Evolutionary conservation across 1,284 basidiomycete genomes (phyloP), one percentile per base, ranked within the genome.

Genomic region (Ustilago xerochloae): DNA sequence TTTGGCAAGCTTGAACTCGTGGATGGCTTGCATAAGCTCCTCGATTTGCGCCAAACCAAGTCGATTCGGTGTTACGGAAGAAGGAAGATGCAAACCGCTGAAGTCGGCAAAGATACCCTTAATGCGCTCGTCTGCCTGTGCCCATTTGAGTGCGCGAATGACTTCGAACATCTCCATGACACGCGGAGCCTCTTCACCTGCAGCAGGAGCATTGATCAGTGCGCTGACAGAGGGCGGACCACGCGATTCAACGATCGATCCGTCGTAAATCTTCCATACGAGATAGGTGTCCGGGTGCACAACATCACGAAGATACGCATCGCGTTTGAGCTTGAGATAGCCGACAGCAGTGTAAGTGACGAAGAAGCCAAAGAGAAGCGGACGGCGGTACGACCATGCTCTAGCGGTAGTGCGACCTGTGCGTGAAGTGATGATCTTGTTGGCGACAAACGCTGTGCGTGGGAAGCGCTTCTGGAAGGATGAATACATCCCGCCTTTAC

Each of bases 21-120:
- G 70, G 26, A 86, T 70, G 2, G 85, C 84, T 39, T 83, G 81
- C 48, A 84, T 80, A 12, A 86, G 75, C 67, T 86, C 86, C 69
- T 86, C 86, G 49, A 86, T 77, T 70, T 86, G 86, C 0, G 86
- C 86, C 6, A 86, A 59, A 0, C 86, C 85, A n/a, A 86, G 80
- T 4, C 76, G 46, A 60, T 75, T 51, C 15, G 70, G 71, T 22
- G 72, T 51, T 5, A 84, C 80, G 1, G 82, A 83, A 15, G 81
- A 74, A 0, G 86, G 86, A 5, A 83, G 74, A 39, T 85, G 81
- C 8, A 84, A 71, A 5, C 78, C 75, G 20, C 81, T 84, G 52
- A 86, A 85, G 69, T 86, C 85, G 52, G 85, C 86, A 53, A 86
- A 79, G 63, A 86, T 79, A 33, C 86, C 86, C 53, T 81, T 80